phyloP scores from a whole-genome alignment of 306 rosid species.

The Quercus berberidifolia region DNA sequence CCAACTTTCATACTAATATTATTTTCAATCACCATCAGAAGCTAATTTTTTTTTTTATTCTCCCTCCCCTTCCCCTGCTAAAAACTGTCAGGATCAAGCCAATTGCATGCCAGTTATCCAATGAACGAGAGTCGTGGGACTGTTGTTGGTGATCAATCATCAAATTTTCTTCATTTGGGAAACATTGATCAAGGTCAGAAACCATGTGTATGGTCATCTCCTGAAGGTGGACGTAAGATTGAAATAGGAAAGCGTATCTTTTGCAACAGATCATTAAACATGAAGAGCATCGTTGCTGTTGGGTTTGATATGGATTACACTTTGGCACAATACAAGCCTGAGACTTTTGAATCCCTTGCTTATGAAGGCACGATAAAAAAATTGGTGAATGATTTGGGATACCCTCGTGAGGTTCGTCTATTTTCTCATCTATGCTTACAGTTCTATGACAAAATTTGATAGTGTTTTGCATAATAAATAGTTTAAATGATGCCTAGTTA shows the following conservation, averaged over 20 bases:
- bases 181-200: constrained; percentile 20
- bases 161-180: constrained; percentile 19
- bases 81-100: constrained; percentile 45
- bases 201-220: constrained; percentile 67
- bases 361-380: constrained; percentile 89
- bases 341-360: constrained; percentile 95
- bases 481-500: background rate
- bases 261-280: constrained; percentile 91
- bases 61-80: background rate
- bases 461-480: background rate
- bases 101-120: constrained; percentile 37
- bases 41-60: background rate
- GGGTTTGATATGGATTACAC: constrained; percentile 99
- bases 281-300: constrained; percentile 89
- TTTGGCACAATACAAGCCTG: constrained; percentile 96
- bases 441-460: background rate
- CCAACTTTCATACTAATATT: background rate
- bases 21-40: background rate
- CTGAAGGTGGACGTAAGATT: constrained; percentile 49
- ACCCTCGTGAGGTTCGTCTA: constrained; percentile 72
- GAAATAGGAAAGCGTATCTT: constrained; percentile 78
- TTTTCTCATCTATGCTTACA: constrained; percentile 13
- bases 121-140: constrained; percentile 49
- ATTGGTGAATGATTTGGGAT: constrained; percentile 83
- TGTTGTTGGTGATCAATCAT: constrained; percentile 30